Percentiles rank a stretch among this genome's conserved stretches.
Conservation (phyloP, 371 early-diverging fungal species). For the Rhizopus sp. region DNA sequence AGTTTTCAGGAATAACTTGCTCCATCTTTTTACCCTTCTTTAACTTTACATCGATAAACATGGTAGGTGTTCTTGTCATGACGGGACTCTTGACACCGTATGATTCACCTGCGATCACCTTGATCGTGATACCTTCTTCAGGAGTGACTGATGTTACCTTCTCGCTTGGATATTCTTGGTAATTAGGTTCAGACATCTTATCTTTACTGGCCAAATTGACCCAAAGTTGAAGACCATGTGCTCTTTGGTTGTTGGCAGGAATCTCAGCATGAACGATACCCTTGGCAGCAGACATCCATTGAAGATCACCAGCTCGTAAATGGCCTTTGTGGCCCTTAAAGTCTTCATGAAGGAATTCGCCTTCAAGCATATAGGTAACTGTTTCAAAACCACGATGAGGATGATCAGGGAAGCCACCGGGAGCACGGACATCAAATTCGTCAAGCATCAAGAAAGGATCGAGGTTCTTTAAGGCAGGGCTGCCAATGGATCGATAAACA, state of each 20-base stretch:
- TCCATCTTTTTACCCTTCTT: conserved; percentile 54
- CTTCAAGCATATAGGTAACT: conserved; percentile 76
- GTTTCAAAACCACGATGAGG: conserved; percentile 83
- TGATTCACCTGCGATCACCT: conserved; percentile 78
- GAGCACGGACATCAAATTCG: conserved; percentile 64
- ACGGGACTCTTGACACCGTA: conserved; percentile 63
- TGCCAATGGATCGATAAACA: conserved; percentile 80
- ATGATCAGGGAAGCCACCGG: conserved; percentile 65
- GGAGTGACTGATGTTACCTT: conserved; percentile 61
- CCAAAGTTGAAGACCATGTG: conserved; percentile 83
- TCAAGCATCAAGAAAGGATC: conserved; percentile 89
- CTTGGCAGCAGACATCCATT: conserved; percentile 80
- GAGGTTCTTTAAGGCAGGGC: conserved; percentile 60
- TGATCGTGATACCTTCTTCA: conserved; percentile 62
- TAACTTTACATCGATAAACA: conserved; percentile 72
- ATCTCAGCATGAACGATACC: conserved; percentile 86
- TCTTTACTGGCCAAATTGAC: conserved; percentile 81
- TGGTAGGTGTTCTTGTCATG: conserved; percentile 69
- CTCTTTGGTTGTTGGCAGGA: conserved; percentile 51
- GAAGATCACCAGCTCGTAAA: conserved; percentile 71
- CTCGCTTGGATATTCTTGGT: conserved; percentile 71
- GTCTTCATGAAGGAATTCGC: conserved; percentile 80
- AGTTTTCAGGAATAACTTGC: conserved; percentile 62
- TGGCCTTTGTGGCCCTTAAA: conserved; percentile 77
- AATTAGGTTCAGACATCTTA: conserved; percentile 76